Conservation (phyloP, 1,284 basidiomycete species). For the Puccinia hordei region DNA sequence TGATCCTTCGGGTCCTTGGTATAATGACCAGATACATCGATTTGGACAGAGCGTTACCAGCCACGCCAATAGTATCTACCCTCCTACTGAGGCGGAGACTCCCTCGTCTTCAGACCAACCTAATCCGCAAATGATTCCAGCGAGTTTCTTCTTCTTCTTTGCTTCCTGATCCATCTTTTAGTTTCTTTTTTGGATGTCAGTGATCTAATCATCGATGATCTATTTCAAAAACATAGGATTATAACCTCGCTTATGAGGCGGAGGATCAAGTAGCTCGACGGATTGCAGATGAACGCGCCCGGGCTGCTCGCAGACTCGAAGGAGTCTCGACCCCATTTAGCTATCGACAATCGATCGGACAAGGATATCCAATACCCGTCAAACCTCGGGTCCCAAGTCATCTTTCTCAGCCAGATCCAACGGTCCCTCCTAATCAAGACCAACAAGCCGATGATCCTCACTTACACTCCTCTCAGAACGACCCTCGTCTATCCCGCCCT, state of each 20-base stretch:
- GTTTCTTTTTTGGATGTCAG: conserved; percentile 11
- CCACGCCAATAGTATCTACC: conserved; percentile 1
- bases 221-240: conserved; percentile 38
- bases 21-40: background rate
- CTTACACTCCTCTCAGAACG: background rate
- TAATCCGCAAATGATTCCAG: conserved; percentile 42
- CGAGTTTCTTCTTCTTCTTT: conserved; percentile 16
- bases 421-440: conserved; percentile 35
- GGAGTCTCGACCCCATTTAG: conserved; percentile 47
- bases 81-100: conserved; percentile 44
- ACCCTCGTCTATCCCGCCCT: background rate
- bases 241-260: conserved; percentile 50
- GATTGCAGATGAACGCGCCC: conserved; percentile 50
- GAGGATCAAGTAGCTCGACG: conserved; percentile 45
- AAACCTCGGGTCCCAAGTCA: conserved; percentile 4
- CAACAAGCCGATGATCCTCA: conserved; percentile 19
- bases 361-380: background rate
- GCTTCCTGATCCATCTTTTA: background rate
- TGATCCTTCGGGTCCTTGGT: background rate
- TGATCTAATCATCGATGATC: background rate
- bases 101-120: conserved; percentile 12
- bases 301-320: conserved; percentile 47
- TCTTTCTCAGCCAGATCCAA: background rate
- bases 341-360: conserved; percentile 20
- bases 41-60: conserved; percentile 10